Conservation (phyloP, 2,329 filamentous ascomycete genomes). For the Laburnicola sp. region DNA sequence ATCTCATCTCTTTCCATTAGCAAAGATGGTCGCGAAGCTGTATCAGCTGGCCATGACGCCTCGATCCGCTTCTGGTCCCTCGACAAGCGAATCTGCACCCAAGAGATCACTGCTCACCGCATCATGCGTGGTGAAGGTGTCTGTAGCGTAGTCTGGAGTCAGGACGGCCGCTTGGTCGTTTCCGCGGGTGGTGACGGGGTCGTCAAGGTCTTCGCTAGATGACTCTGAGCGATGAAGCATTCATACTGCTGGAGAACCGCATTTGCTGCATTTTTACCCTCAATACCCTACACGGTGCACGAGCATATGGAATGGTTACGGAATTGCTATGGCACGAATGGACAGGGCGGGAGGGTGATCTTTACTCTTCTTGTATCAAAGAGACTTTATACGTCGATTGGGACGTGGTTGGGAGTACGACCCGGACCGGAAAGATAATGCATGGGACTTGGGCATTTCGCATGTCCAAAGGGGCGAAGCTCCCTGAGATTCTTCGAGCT, state of each 20-base stretch:
- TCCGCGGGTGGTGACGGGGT: conserved; percentile 93
- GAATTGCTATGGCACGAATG: not conserved
- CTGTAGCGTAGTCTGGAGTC: conserved; percentile 92
- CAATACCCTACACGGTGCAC: conserved; percentile 15
- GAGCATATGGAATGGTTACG: conserved; percentile 9
- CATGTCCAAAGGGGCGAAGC: not conserved
- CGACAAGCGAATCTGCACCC: conserved; percentile 91
- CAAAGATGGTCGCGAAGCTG: conserved; percentile 89
- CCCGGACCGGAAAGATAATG: conserved; percentile 5
- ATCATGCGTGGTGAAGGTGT: conserved; percentile 96
- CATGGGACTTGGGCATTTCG: conserved; percentile 8
- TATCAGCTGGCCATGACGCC: conserved; percentile 94
- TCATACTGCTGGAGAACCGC: not conserved
- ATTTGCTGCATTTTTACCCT: conserved; percentile 9
- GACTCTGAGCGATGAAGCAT: not conserved
- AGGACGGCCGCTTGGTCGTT: conserved; percentile 91
- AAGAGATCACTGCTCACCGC: conserved; percentile 91
- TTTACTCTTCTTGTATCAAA: conserved; percentile 20
- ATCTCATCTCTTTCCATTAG: conserved; percentile 91
- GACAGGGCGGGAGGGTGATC: not conserved
- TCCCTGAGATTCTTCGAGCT: not conserved
- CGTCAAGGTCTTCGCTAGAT: conserved; percentile 77
- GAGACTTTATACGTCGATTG: conserved; percentile 1
- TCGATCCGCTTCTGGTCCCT: conserved; percentile 96
- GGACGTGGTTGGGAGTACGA: not conserved